Evolutionary conservation across 768 basidiomycete species (phyloP), one percentile per base, ranked within the genome.

Genomic region (Naganishia onofrii): DNA sequence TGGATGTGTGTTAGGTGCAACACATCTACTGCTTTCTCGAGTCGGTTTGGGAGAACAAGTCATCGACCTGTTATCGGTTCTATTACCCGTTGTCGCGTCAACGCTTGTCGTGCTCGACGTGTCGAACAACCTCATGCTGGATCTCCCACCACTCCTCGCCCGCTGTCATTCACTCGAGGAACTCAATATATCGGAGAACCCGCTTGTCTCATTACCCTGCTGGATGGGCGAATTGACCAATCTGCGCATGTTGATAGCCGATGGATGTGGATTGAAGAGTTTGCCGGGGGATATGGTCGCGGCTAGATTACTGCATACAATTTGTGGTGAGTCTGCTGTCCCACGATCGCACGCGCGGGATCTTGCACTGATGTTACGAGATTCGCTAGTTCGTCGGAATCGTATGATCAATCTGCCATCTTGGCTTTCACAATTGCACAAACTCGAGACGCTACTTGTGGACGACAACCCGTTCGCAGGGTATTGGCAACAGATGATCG

Each of bases 381-480:
- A 69, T 68, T 75, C 86, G 92, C 29, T 74, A 93, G 93, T 77
- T 67, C 88, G 94, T 55, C 84, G 90, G 76, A 99, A 99, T 82
- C 89, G 89, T 78, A 84, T 99, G 76, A 85, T 90, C 73, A 86
- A 89, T 8, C 85, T 98, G 21, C 94, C 96, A n/a, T 88, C 90
- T 72, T 99, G 96, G 95, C 85, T 99, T 55, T 92, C 92, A 79
- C 86, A 92, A 32, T 84, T 99, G n/a, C 86, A 88, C 23, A 74
- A 76, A 3, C 84, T 99, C 56, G 92, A 95, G 80, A 90, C 88
- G 1, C 83, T 99, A 3, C 89, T 89, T 73, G 87, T 99, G n/a
- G 95, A 98, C 72, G 90, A 88, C 21, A 99, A 99, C 79, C 93
- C 94, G 9, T 97, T 99, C 82, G 90, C 91, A 75, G 91, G 90